These are phyloP conservation scores for Areca catechu DNA, from an alignment of 176 grass and related monocot genomes.

Conservation along the genomic window DNA sequence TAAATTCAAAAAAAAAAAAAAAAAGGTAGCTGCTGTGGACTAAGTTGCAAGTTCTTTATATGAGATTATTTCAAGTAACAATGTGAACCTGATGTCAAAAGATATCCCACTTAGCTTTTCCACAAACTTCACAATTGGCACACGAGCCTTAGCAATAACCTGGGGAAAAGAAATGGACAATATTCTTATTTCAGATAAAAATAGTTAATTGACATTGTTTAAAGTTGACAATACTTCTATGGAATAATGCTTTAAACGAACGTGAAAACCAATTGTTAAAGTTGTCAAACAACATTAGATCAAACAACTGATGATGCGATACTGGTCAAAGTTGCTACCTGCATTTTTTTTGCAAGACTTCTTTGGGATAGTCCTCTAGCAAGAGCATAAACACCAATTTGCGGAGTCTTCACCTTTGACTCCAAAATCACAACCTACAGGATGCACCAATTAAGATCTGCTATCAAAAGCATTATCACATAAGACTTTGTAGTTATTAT, in stretches of 20 bases:
- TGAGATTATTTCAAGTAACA: conserved; percentile 1
- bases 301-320: no score
- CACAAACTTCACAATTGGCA: conserved; percentile 93
- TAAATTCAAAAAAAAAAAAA: no score
- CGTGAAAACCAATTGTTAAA: no score
- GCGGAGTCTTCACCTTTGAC: conserved; percentile 78
- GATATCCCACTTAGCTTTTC: conserved; percentile 80
- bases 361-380: conserved; percentile 82
- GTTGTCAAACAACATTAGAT: no score
- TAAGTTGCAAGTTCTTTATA: no score
- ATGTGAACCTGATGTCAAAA: conserved; percentile 86
- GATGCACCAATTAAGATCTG: not conserved
- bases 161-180: conserved; percentile 22
- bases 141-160: conserved; percentile 98
- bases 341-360: conserved; percentile 81
- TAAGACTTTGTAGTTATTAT: no score
- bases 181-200: not conserved
- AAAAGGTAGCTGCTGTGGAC: no score
- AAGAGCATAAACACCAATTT: conserved; percentile 84
- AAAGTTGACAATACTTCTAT: no score
- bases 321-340: conserved; percentile 31
- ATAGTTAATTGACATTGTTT: no score
- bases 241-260: no score
- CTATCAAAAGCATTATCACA: conserved; percentile 1
- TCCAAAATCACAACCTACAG: conserved; percentile 84